Base-by-base conservation (phyloP, 2,329 filamentous ascomycete genomes). In the Verticillium nubilum region DNA sequence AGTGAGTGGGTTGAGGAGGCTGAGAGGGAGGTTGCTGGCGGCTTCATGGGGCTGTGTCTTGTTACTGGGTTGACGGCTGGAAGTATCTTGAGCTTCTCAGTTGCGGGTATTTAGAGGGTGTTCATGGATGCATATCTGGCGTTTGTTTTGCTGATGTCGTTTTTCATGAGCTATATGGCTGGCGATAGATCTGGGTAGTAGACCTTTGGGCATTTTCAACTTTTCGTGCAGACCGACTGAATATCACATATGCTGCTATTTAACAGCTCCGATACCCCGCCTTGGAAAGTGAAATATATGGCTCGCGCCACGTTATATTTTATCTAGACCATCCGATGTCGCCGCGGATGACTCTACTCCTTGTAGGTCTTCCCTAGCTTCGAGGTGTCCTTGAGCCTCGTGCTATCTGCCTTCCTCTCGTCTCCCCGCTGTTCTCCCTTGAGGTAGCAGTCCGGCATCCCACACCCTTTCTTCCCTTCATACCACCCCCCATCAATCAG, bases 41-140 rank as follows among this genome's bases (percentile, higher is more conserved):
- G 90, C 1, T 98, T 98, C 72, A 98, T 99, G 95, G 89, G 90
- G 3, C 73, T 97, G 63, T 92, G 89, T 72, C 83, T 98, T n/a
- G 91, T 97, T 19, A 86, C 84, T 5, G 95, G 95, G 0, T 75
- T 98, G 74, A 85, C 92, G 2, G 80, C 82, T 26, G 95, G 95
- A n/a, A 98, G 94, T 75, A 74, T 98, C 67, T 73, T 96, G 71
- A 98, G 93, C 72, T 99, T 98, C 74, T 80, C 86, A 10, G 85
- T 86, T 63, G 83, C 87, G 0, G 78, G 77, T 5, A 72, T 83
- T 56, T 81, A 70, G 61, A 62, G 61, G 19, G 13, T 6, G 31
- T 17, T n/a, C 13, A 26, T 55, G 54, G 19, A n/a, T 37, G 17
- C 2, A 15, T 37, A 15, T 37, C 6, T 23, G 37, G 37, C 37